A percentile compares a stretch with the other conserved stretches of the same genome.
Conservation (phyloP, 345 rosid species). For the Rhodomyrtus tomentosa region DNA sequence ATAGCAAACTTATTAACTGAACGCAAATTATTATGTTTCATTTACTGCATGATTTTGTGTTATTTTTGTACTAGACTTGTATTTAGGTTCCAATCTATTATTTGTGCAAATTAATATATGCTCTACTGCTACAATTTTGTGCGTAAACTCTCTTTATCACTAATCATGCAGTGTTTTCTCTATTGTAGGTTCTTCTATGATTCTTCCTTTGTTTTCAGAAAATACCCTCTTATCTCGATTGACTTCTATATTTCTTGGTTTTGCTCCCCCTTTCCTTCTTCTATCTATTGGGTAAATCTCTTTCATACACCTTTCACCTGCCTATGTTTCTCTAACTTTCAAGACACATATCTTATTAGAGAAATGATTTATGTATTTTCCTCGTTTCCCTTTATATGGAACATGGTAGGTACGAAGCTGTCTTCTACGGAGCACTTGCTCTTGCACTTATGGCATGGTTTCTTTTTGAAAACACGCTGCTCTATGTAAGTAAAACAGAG, state of each 20-base stretch:
- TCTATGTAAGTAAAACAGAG: conserved; percentile 28
- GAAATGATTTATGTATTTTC: background rate
- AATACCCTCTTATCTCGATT: conserved; percentile 60
- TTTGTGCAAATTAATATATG: background rate
- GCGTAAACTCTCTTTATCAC: background rate
- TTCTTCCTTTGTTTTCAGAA: conserved; percentile 75
- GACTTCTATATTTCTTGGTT: conserved; percentile 80
- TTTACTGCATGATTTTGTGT: background rate
- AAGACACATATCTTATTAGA: background rate
- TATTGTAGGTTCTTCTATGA: conserved; percentile 58
- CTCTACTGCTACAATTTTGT: background rate
- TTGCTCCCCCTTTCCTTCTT: conserved; percentile 83
- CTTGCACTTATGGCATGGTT: conserved; percentile 81
- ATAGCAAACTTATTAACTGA: background rate
- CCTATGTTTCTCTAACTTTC: background rate
- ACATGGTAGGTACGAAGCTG: conserved; percentile 76
- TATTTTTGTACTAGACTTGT: background rate
- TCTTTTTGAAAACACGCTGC: conserved; percentile 60
- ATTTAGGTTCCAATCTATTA: background rate
- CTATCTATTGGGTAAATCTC: conserved; percentile 72
- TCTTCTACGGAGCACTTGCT: conserved; percentile 75
- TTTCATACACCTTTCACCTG: background rate
- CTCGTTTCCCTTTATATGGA: conserved; percentile 6
- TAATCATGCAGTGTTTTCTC: conserved; percentile 2
- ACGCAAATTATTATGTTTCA: background rate